Conservation (phyloP, 208 protist genomes). For the Polymyxa betae region DNA sequence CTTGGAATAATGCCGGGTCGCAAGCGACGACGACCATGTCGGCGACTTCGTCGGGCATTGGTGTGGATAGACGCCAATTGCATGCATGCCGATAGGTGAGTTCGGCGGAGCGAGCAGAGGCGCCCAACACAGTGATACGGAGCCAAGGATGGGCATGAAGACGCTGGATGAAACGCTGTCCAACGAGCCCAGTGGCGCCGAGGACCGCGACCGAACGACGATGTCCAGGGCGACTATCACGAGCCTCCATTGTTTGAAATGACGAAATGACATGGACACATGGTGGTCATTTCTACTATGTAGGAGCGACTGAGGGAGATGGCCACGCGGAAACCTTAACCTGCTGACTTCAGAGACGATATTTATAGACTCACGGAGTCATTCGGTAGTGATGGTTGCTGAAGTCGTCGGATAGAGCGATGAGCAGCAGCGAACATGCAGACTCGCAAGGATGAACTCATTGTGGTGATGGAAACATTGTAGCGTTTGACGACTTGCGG, state of each 20-base stretch:
- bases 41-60: conserved; percentile 31
- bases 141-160: conserved; percentile 8
- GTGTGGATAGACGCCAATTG: neutral
- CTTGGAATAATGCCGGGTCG: neutral
- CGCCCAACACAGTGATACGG: neutral
- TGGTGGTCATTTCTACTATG: no score
- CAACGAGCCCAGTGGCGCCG: conserved; percentile 9
- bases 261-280: no score
- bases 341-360: no score
- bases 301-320: no score
- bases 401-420: no score
- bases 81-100: neutral
- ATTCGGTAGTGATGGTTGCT: no score
- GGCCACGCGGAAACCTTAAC: no score
- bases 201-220: neutral
- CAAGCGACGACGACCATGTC: neutral
- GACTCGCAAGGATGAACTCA: no score
- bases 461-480: no score
- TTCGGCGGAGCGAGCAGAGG: neutral
- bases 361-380: no score
- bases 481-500: no score
- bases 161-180: conserved; percentile 17
- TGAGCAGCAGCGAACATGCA: no score
- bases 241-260: conserved; percentile 2
- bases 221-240: neutral